Base-by-base conservation (phyloP, 306 rosid species). In the Rosa multiflora region DNA sequence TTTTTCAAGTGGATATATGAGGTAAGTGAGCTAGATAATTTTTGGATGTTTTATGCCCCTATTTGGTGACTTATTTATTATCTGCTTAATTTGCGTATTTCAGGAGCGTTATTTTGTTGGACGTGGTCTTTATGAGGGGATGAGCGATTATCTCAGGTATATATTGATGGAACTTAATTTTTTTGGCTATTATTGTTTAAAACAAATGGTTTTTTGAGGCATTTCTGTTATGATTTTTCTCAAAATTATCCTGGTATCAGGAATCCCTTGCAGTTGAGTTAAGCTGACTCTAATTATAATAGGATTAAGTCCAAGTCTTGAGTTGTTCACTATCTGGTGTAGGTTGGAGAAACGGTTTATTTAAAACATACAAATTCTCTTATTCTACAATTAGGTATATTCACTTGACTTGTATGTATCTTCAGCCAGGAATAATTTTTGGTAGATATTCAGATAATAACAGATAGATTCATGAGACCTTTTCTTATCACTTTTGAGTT, bases 1-100 rank as follows among this genome's bases (percentile, higher is more conserved):
- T 95, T 95, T 88, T 95, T 95, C 72, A 95, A 95, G 88, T 95
- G 99, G 99, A 95, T 92, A 82, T 95, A 91, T 88, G 91, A 92
- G 91, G 99, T 86, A 82, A 73, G 83, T 64, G 66, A 75, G 26
- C 73, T 53, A 26, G 46, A 55, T 74, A 52, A 61, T 48, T 74
- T 79, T 11, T 79, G 58, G 51, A 39, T 56, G 68, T n/a, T 75
- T 62, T 62, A 55, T 83, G 85, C 83, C 59, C 40, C 20, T 53
- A 48, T 40, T 20, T 77, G 72, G 55, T 66, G 58, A 32, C 46
- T n/a, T 37, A 58, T 73, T 55, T 79, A 40, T 67, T 67, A 69
- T 78, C 66, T 75, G 53, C 59, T 55, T 59, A 43, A 40, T 79
- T 79, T 82, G 52, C 75, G 73, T 83, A 56, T 76, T 85, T 80